Percentiles rank a stretch among this genome's conserved stretches.
phyloP scores from a whole-genome alignment of 805 yeast species.

The Sugiyamaella qingdaonensis region DNA sequence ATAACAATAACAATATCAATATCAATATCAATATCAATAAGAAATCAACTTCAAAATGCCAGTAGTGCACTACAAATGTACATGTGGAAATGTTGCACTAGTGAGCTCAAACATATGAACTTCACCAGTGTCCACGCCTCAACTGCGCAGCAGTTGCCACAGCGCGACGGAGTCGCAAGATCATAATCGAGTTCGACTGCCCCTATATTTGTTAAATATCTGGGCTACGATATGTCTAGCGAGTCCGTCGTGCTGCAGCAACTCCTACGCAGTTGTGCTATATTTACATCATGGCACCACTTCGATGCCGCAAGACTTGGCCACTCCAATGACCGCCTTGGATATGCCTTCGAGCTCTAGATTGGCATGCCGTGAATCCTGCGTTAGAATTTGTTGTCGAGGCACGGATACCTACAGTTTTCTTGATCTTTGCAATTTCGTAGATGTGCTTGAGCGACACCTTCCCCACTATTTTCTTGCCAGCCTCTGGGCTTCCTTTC shows the following conservation, averaged over 20 bases:
- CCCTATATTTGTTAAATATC: too few relatives aligned
- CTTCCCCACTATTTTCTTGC: constrained; percentile 58
- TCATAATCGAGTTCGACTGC: too few relatives aligned
- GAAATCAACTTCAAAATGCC: too few relatives aligned
- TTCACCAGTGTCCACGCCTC: too few relatives aligned
- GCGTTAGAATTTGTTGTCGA: neutral
- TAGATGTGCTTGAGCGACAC: constrained; percentile 82
- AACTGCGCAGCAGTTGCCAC: too few relatives aligned
- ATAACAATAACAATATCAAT: neutral
- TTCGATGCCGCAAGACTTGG: constrained; percentile 81
- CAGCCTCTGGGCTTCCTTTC: constrained; percentile 73
- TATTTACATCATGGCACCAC: constrained; percentile 54
- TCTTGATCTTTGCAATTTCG: constrained; percentile 91
- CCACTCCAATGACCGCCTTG: constrained; percentile 80
- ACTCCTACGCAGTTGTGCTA: too few relatives aligned
- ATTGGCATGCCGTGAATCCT: constrained; percentile 69
- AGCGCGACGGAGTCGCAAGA: too few relatives aligned
- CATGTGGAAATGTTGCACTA: too few relatives aligned
- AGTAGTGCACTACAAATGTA: too few relatives aligned
- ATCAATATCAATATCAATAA: neutral
- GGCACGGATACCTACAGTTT: constrained; percentile 38
- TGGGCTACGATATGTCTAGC: too few relatives aligned
- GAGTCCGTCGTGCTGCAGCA: too few relatives aligned
- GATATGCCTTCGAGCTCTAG: constrained; percentile 70
- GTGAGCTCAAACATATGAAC: too few relatives aligned